Evolutionary conservation across 2,329 filamentous ascomycete genomes (phyloP).

Genomic region (Ceratocystis lukuohia): DNA sequence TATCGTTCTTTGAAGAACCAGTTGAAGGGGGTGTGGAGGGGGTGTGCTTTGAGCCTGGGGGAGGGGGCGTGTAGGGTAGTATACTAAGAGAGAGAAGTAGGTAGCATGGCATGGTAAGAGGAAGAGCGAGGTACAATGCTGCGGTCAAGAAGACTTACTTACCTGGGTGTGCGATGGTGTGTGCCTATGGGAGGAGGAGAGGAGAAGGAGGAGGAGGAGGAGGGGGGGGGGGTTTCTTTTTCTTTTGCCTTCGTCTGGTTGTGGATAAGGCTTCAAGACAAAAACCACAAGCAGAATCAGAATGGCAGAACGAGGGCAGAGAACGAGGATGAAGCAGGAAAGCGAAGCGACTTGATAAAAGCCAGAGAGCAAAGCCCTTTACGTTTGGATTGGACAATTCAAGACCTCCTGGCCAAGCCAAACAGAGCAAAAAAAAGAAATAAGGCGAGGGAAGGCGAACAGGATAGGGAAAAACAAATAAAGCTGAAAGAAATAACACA

Average conservation of each 20-base stretch:
- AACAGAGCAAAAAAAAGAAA: background rate
- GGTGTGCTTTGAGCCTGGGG: slow-evolving; percentile 1
- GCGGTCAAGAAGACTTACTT: slow-evolving; percentile 1
- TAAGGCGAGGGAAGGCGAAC: background rate
- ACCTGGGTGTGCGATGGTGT: background rate
- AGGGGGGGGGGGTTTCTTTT: background rate
- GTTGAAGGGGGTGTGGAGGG: slow-evolving; percentile 5
- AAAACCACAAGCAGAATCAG: background rate
- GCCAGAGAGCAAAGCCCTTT: background rate
- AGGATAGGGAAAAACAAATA: slow-evolving; percentile 1
- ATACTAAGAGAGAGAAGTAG: background rate
- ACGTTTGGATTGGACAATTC: background rate
- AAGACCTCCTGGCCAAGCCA: background rate
- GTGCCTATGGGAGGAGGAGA: background rate
- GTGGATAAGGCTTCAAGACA: background rate
- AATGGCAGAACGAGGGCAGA: background rate
- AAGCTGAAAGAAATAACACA: background rate
- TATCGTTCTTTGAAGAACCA: slow-evolving; percentile 13
- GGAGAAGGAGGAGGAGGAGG: too few relatives aligned
- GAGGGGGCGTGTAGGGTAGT: background rate
- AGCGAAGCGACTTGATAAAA: background rate
- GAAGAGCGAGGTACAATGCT: background rate
- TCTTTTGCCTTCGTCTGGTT: background rate
- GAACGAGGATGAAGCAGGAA: background rate
- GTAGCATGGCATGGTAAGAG: slow-evolving; percentile 1